Percentiles rank a stretch among this genome's conserved stretches.
Conservation (phyloP, 306 rosid species). For the Quercus dentata region DNA sequence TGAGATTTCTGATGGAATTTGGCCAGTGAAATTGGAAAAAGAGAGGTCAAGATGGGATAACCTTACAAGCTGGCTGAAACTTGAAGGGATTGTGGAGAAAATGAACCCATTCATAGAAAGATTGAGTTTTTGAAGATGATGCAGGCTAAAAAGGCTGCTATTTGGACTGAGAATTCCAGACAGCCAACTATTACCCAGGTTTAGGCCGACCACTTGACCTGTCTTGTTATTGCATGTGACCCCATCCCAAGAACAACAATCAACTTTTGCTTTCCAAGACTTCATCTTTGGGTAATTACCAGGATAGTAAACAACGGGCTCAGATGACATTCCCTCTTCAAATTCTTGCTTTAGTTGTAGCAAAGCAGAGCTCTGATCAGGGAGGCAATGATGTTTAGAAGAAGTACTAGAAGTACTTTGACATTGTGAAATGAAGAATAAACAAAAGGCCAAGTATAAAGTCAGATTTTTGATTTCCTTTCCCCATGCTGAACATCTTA, state of each 20-base stretch:
- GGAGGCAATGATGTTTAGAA: no score
- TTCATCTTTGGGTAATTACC: background rate
- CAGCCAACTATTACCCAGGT: slow-evolving; percentile 8
- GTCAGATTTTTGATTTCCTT: no score
- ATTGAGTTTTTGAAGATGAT: slow-evolving; percentile 22
- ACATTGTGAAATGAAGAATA: no score
- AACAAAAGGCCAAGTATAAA: no score
- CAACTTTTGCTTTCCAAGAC: slow-evolving; percentile 4
- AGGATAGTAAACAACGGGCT: no score
- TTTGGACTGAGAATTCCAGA: slow-evolving; percentile 9
- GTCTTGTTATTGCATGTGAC: background rate
- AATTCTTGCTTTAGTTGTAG: no score
- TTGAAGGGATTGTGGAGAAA: background rate
- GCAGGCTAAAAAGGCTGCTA: slow-evolving; percentile 11
- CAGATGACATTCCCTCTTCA: no score
- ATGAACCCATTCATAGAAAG: background rate
- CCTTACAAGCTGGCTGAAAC: slow-evolving; percentile 3
- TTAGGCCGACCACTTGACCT: slow-evolving; percentile 13
- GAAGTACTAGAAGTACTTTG: no score
- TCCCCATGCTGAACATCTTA: no score
- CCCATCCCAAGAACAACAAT: slow-evolving; percentile 23
- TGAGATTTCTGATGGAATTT: no score
- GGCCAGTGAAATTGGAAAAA: background rate
- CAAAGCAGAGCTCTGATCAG: no score
- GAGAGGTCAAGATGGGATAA: slow-evolving; percentile 20